Evolutionary conservation across 2,329 filamentous ascomycete genomes (phyloP).

Genomic region (Aspergillus tubingensis): DNA sequence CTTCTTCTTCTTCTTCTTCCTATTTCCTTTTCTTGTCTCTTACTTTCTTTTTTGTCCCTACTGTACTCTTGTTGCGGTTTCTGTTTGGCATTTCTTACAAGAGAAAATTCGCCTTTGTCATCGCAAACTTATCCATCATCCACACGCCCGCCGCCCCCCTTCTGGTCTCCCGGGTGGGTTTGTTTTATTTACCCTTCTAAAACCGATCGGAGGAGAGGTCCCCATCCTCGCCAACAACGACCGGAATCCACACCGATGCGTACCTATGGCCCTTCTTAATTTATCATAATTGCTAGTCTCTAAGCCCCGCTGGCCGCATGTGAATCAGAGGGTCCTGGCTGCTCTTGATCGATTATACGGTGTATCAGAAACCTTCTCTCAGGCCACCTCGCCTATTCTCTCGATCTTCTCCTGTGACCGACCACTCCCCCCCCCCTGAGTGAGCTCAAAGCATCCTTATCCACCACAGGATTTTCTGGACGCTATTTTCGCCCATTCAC

Average conservation of each 20-base stretch:
- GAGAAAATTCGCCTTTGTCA: constrained; percentile 3
- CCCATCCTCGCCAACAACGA: neutral
- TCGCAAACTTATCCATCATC: neutral
- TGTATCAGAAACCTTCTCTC: constrained; percentile 17
- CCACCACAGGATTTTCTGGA: constrained; percentile 1
- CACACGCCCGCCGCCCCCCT: neutral
- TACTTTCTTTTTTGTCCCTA: neutral
- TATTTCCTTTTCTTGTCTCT: neutral
- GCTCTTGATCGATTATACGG: constrained; percentile 13
- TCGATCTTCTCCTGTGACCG: constrained; percentile 14
- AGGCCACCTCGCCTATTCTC: constrained; percentile 18
- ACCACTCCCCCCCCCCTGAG: constrained; percentile 12
- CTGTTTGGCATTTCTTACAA: neutral
- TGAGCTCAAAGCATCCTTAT: constrained; percentile 11
- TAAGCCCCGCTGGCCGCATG: constrained; percentile 18
- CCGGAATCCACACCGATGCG: neutral
- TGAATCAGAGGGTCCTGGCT: constrained; percentile 19
- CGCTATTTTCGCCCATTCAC: constrained; percentile 8
- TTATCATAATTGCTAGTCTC: constrained; percentile 9
- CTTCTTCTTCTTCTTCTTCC: neutral
- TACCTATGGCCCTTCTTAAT: constrained; percentile 12
- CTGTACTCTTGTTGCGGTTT: neutral
- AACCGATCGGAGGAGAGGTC: neutral
- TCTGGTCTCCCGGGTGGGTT: constrained; percentile 3
- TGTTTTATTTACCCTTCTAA: constrained; percentile 7